Conservation (phyloP, 179 eudicot species). For the Heliamphora pulchella region DNA sequence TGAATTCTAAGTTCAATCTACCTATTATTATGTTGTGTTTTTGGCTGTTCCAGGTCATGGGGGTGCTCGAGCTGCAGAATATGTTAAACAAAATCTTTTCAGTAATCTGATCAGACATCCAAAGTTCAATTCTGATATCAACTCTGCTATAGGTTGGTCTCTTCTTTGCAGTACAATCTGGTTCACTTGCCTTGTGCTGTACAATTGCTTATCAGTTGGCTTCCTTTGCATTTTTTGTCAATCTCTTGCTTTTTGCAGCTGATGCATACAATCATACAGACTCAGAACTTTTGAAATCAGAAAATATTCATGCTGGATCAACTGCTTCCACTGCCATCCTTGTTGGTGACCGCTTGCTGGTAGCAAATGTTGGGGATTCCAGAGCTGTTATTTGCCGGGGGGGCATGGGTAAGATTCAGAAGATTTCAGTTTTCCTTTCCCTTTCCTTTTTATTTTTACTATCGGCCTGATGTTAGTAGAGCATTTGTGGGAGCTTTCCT, state of each 20-base stretch:
- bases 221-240: neutral
- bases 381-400: conserved; percentile 96
- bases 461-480: neutral
- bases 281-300: conserved; percentile 85
- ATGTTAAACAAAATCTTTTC: conserved; percentile 88
- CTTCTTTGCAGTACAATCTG: neutral
- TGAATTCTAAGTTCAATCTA: conserved; percentile 1
- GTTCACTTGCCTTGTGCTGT: conserved; percentile 11
- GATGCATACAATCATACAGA: conserved; percentile 92
- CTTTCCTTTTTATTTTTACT: neutral
- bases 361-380: conserved; percentile 98
- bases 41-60: conserved; percentile 64
- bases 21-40: neutral
- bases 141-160: conserved; percentile 79
- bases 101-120: conserved; percentile 92
- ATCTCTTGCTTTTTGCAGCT: conserved; percentile 40
- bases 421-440: neutral
- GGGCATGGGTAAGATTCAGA: conserved; percentile 56
- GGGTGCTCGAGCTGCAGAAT: conserved; percentile 98
- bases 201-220: neutral
- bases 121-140: conserved; percentile 93
- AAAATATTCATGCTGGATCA: conserved; percentile 89
- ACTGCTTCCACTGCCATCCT: conserved; percentile 99
- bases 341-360: conserved; percentile 89
- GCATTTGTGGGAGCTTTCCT: neutral